phyloP scores from a whole-genome alignment of 2,329 filamentous ascomycete species.

The Ascochyta fabae region DNA sequence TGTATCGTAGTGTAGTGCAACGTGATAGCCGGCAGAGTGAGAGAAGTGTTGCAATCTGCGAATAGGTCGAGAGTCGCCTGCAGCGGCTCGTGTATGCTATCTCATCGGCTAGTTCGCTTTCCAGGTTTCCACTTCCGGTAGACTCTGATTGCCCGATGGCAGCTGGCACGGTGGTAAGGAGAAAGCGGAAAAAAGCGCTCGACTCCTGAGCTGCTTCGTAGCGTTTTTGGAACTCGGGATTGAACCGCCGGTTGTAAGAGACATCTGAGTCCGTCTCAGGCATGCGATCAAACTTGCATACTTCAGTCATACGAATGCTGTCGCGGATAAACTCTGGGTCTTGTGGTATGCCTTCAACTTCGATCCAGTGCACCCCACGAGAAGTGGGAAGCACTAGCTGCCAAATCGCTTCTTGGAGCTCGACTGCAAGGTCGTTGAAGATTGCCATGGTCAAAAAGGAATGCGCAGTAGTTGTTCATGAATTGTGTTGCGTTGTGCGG shows the following conservation, averaged over 20 bases:
- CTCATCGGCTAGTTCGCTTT: conserved; percentile 4
- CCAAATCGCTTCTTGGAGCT: conserved; percentile 6
- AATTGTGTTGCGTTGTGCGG: not conserved
- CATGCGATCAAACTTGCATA: not conserved
- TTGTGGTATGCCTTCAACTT: not conserved
- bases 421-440: conserved; percentile 9
- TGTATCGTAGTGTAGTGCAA: not conserved
- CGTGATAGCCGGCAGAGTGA: not conserved
- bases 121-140: not conserved
- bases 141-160: not conserved
- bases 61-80: conserved; percentile 6
- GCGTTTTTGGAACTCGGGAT: not conserved
- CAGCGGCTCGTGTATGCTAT: conserved; percentile 7
- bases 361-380: not conserved
- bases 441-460: conserved; percentile 3
- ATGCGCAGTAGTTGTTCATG: not conserved
- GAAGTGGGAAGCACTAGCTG: conserved; percentile 1
- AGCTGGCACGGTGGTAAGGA: conserved; percentile 8
- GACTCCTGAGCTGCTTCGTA: not conserved
- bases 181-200: not conserved
- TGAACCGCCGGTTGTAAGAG: not conserved
- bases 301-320: not conserved
- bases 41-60: conserved; percentile 4
- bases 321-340: not conserved
- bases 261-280: not conserved